Evolutionary conservation across 768 basidiomycete species (phyloP).

Genomic region (Boletus rubescentipes): DNA sequence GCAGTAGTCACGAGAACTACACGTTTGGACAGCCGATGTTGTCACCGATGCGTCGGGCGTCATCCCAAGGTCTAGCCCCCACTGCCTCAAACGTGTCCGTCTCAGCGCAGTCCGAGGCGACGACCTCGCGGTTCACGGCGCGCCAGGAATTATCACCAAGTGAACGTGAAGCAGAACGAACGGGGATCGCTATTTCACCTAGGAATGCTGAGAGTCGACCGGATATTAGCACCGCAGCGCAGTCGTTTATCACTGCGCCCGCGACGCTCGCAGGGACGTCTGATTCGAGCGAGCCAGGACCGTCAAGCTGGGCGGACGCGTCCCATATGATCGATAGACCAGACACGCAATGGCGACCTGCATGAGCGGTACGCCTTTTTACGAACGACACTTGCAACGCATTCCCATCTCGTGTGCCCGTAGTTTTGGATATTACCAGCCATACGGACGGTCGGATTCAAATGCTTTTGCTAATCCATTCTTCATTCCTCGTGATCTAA

Average conservation of each 20-base stretch:
- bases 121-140: constrained; percentile 24
- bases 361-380: constrained; percentile 25
- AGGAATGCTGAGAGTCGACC: constrained; percentile 42
- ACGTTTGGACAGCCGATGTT: constrained; percentile 68
- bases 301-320: constrained; percentile 48
- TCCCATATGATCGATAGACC: constrained; percentile 45
- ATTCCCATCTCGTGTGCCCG: background rate
- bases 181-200: constrained; percentile 27
- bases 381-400: background rate
- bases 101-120: constrained; percentile 25
- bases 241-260: constrained; percentile 68
- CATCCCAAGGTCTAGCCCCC: constrained; percentile 20
- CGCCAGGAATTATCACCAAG: constrained; percentile 16
- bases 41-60: constrained; percentile 22
- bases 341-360: constrained; percentile 38
- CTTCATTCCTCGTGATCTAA: background rate
- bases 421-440: constrained; percentile 12
- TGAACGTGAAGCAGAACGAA: constrained; percentile 17
- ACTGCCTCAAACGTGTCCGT: constrained; percentile 21
- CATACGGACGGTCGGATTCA: constrained; percentile 13
- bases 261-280: constrained; percentile 57
- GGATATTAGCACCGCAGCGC: constrained; percentile 68
- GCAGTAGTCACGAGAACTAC: constrained; percentile 61
- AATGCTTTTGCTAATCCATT: background rate
- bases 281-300: constrained; percentile 47